Percentiles rank a stretch among this genome's conserved stretches.
These are phyloP conservation scores for Parachlorella kessleri DNA, from an alignment of 139 green algal species.

Conservation along the genomic window DNA sequence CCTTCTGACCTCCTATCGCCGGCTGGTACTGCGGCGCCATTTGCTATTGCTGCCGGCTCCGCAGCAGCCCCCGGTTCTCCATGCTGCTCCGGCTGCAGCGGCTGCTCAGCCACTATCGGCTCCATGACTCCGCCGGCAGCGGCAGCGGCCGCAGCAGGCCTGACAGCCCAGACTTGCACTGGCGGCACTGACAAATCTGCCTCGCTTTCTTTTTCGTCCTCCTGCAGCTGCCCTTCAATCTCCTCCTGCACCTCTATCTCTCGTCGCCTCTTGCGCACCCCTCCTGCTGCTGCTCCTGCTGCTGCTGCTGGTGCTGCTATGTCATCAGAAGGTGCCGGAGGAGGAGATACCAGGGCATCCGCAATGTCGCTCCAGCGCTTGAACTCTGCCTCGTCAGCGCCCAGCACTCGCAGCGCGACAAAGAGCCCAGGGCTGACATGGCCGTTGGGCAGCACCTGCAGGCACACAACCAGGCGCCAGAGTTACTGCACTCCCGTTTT, in stretches of 20 bases:
- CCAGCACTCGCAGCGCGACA: slow-evolving; percentile 43
- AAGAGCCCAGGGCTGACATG: slow-evolving; percentile 31
- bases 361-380: slow-evolving; percentile 20
- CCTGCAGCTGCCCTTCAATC: neutral
- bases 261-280: neutral
- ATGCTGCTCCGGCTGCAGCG: too few species aligned
- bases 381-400: slow-evolving; percentile 2
- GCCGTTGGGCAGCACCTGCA: slow-evolving; percentile 40
- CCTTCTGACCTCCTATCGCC: too few species aligned
- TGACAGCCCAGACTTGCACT: too few species aligned
- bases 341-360: slow-evolving; percentile 38
- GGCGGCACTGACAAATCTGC: too few species aligned
- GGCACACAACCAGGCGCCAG: neutral
- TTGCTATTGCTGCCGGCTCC: too few species aligned
- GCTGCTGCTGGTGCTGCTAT: neutral
- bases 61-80: too few species aligned
- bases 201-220: neutral
- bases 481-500: neutral
- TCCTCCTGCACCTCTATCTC: neutral
- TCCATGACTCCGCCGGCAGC: too few species aligned
- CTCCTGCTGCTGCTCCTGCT: neutral
- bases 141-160: too few species aligned
- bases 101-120: too few species aligned
- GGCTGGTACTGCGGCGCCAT: too few species aligned
- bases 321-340: neutral